phyloP scores from a whole-genome alignment of 208 protist species.

The Vickermania spadyakhi region DNA sequence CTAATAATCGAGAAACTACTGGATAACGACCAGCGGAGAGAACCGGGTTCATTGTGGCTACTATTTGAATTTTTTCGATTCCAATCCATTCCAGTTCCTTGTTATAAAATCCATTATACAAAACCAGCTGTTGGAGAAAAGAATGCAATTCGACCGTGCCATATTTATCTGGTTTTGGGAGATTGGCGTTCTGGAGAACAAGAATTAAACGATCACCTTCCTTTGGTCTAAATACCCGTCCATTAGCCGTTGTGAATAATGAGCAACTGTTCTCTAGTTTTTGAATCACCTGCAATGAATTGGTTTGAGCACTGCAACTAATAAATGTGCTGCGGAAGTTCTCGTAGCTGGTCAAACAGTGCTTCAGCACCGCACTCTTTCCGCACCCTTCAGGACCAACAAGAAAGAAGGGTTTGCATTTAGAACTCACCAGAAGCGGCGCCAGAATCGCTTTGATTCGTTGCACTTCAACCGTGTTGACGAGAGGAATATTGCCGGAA shows the following conservation, averaged over 20 bases:
- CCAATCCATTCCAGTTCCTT: constrained; percentile 94
- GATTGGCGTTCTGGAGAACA: constrained; percentile 95
- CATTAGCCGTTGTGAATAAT: constrained; percentile 71
- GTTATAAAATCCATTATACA: constrained; percentile 96
- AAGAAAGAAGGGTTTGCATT: constrained; percentile 90
- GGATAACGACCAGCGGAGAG: constrained; percentile 88
- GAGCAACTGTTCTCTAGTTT: constrained; percentile 92
- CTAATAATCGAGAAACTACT: constrained; percentile 92
- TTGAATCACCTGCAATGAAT: constrained; percentile 88
- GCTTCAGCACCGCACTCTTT: constrained; percentile 86
- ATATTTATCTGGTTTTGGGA: constrained; percentile 97
- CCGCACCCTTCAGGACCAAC: constrained; percentile 95
- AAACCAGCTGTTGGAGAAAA: constrained; percentile 96
- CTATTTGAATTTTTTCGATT: constrained; percentile 91
- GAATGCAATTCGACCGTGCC: constrained; percentile 95
- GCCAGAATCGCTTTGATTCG: constrained; percentile 61
- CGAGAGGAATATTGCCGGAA: constrained; percentile 31
- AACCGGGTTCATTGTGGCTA: constrained; percentile 91
- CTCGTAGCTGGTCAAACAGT: constrained; percentile 50
- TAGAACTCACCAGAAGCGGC: constrained; percentile 69
- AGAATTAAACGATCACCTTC: constrained; percentile 92
- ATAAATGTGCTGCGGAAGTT: constrained; percentile 70
- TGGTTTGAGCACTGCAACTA: constrained; percentile 95
- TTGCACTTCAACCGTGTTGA: constrained; percentile 92
- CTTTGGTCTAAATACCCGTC: constrained; percentile 91